Conservation (phyloP, 768 basidiomycete genomes). For the Basidioascus undulatus region DNA sequence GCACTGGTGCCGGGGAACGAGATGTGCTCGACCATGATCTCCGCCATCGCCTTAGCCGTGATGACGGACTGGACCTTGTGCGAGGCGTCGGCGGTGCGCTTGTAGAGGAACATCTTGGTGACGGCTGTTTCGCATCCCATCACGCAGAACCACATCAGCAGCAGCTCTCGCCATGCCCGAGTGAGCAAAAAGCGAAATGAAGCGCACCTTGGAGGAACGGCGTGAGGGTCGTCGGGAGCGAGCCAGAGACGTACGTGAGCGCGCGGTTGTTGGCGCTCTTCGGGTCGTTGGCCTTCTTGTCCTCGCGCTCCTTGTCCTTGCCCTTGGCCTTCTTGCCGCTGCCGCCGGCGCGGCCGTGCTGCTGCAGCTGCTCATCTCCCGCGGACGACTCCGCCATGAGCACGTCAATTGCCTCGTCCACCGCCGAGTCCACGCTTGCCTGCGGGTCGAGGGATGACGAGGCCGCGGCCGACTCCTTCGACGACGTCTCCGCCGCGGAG, state of each 20-base stretch:
- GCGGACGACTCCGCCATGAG: not conserved
- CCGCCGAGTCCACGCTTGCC: too few relatives aligned
- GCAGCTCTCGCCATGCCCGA: not conserved
- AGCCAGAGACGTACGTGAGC: slow-evolving; percentile 53
- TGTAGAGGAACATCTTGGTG: slow-evolving; percentile 55
- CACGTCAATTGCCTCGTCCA: not conserved
- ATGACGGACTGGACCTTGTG: too few relatives aligned
- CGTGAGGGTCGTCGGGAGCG: slow-evolving; percentile 44
- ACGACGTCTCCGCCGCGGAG: slow-evolving; percentile 30
- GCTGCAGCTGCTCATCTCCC: not conserved
- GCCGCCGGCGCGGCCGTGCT: not conserved
- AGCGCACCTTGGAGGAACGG: slow-evolving; percentile 66
- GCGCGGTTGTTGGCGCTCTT: slow-evolving; percentile 35
- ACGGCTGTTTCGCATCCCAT: too few relatives aligned
- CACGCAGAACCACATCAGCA: slow-evolving; percentile 1
- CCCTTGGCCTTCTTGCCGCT: not conserved
- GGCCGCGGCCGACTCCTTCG: slow-evolving; percentile 22
- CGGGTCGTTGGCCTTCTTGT: slow-evolving; percentile 2
- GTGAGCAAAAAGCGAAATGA: not conserved
- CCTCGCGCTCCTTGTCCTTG: not conserved
- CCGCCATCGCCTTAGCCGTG: slow-evolving; percentile 42
- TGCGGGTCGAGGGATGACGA: too few relatives aligned
- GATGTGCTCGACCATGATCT: slow-evolving; percentile 48
- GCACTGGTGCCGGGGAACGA: slow-evolving; percentile 29
- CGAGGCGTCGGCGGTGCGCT: slow-evolving; percentile 44